Evolutionary conservation across 257 asterid species (phyloP), one percentile per base, ranked within the genome.

Genomic region (Gynochthodes officinalis): DNA sequence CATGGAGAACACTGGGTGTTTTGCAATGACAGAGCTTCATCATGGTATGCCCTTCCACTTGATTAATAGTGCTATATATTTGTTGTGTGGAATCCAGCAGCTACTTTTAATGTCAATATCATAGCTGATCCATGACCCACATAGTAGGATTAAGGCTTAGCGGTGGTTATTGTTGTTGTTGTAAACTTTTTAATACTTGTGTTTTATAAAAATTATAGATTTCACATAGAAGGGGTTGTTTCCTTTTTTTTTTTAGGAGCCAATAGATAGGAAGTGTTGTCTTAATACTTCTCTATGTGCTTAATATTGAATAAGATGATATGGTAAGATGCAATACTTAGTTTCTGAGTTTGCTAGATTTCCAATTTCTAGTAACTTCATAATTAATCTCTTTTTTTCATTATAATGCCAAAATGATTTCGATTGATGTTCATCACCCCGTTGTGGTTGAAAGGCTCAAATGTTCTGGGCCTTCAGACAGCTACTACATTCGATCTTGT

Each of bases 21-120:
- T 94, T 69, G 99, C 98, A 0, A 94, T 94, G 99, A 94, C 99
- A 0, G 98, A 94, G 75, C 97, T 94, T 80, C 95, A 94, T 87
- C 99, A 94, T 76, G 99, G 99, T 94, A 86, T 67, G 77, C 42
- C 54, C 25, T 78, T 71, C 71, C 79, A 81, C n/a, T n/a, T n/a
- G n/a, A n/a, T n/a, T n/a, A n/a, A 42, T 49, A 37, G 55, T 6
- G 5, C 11, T 74, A 13, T 32, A 25, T 14, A 2, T 12, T 30
- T 55, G 15, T 30, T 30, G 25, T 30, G 27, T 4, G 15, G 11
- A 23, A n/a, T n/a, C n/a, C n/a, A n/a, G 8, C 25, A 7, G 32
- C 6, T 32, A 50, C 28, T 44, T 28, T 32, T 32, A 15, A 28
- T 19, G 23, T 12, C 6, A 19, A 16, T 5, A 4, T 52, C 19